Conservation (phyloP, 2,329 filamentous ascomycete species). For the Colletotrichum tofieldiae region DNA sequence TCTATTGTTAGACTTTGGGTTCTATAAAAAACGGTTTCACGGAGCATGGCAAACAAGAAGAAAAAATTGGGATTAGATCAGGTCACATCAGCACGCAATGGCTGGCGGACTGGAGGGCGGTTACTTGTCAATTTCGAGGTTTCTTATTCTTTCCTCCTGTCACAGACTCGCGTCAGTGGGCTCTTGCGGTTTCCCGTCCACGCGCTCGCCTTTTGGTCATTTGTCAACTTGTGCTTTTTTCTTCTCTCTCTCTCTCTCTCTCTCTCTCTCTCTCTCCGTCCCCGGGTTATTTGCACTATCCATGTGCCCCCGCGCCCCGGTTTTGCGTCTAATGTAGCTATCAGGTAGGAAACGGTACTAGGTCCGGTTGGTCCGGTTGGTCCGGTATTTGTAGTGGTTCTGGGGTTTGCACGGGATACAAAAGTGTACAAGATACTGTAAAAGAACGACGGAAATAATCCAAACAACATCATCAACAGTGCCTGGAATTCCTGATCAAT, state of each 20-base stretch:
- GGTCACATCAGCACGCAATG: slow-evolving; percentile 36
- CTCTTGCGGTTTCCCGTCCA: not conserved
- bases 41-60: slow-evolving; percentile 38
- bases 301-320: not conserved
- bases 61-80: slow-evolving; percentile 39
- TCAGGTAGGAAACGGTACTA: not conserved
- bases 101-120: slow-evolving; percentile 33
- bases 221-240: not conserved
- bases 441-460: not conserved
- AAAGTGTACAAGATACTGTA: not conserved
- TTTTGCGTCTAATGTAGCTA: not conserved
- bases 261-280: not conserved
- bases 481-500: too few species aligned
- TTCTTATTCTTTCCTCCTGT: slow-evolving; percentile 21
- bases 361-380: not conserved
- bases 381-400: not conserved
- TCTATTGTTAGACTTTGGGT: slow-evolving; percentile 37
- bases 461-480: not conserved
- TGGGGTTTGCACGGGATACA: too few species aligned
- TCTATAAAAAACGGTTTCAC: slow-evolving; percentile 29
- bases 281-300: not conserved
- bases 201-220: not conserved
- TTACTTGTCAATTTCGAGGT: slow-evolving; percentile 34
- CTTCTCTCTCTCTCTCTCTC: not conserved
- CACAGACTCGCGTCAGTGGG: not conserved